Evolutionary conservation across 208 protist species (phyloP).

Genomic region (Wallacemonas sp.): DNA sequence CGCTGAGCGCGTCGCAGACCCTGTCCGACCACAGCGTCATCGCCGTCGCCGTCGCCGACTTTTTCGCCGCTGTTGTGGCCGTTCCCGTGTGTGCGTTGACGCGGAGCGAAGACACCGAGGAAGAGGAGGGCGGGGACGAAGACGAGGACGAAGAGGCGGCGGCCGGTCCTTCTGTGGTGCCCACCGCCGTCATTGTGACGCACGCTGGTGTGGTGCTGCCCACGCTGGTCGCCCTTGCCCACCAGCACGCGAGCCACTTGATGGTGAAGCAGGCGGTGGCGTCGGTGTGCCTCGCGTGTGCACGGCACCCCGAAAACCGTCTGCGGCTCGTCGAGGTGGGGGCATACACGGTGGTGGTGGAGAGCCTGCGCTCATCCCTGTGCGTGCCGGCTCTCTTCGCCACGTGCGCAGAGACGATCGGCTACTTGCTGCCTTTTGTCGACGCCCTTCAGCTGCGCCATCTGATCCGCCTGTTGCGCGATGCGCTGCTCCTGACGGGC

Average conservation of each 20-base stretch:
- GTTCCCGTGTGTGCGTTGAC: constrained; percentile 12
- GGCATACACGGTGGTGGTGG: constrained; percentile 40
- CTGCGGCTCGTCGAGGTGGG: constrained; percentile 37
- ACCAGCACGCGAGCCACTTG: constrained; percentile 29
- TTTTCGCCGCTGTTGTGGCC: constrained; percentile 50
- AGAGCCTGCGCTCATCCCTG: constrained; percentile 14
- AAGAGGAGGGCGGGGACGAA: constrained; percentile 3
- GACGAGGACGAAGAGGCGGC: constrained; percentile 1
- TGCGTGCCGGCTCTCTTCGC: constrained; percentile 37
- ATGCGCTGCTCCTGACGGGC: constrained; percentile 34
- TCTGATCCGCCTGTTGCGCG: constrained; percentile 43
- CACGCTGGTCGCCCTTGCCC: constrained; percentile 33
- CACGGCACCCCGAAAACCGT: constrained; percentile 36
- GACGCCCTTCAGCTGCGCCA: constrained; percentile 62
- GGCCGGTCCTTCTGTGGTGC: constrained; percentile 5
- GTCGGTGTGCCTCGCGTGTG: constrained; percentile 48
- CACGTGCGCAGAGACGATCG: constrained; percentile 44
- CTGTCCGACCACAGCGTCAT: constrained; percentile 34
- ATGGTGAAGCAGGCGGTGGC: constrained; percentile 37
- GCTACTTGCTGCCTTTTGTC: constrained; percentile 43
- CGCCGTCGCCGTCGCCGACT: constrained; percentile 30
- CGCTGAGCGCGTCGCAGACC: constrained; percentile 39
- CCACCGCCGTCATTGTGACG: constrained; percentile 43
- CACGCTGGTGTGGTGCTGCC: constrained; percentile 56
- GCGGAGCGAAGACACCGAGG: not conserved